Evolutionary conservation across 2,329 filamentous ascomycete genomes (phyloP).

Genomic region (Colletotrichum simmondsii): DNA sequence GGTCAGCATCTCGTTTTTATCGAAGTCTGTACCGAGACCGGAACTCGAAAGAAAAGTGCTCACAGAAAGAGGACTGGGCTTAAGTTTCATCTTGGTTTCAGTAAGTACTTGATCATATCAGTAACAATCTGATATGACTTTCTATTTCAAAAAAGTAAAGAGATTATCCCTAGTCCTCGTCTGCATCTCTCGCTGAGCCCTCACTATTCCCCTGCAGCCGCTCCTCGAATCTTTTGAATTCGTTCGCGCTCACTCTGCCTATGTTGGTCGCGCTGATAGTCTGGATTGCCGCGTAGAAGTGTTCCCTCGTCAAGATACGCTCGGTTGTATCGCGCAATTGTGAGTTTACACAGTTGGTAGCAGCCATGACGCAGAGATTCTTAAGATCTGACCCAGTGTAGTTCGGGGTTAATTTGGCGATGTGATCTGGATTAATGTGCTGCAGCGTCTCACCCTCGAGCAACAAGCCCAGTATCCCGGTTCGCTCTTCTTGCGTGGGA

Average conservation of each 20-base stretch:
- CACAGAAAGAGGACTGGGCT: no score
- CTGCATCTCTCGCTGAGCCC: not conserved
- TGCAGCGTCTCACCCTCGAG: not conserved
- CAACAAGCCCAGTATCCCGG: not conserved
- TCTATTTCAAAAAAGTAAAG: no score
- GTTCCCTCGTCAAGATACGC: not conserved
- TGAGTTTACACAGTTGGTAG: constrained; percentile 52
- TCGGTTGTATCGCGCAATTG: not conserved
- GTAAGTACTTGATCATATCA: no score
- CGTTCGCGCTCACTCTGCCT: not conserved
- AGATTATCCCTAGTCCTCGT: not conserved
- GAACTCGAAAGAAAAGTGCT: no score
- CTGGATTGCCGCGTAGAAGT: not conserved
- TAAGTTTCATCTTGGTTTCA: no score
- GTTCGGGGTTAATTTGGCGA: constrained; percentile 53
- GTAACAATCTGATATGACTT: no score
- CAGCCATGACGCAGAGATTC: constrained; percentile 61
- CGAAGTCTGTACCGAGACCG: no score
- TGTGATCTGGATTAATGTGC: rapidly evolving
- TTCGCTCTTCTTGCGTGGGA: not conserved
- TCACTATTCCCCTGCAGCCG: not conserved
- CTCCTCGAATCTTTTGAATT: not conserved
- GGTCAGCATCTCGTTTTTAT: no score
- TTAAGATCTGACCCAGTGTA: constrained; percentile 65
- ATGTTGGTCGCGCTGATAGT: not conserved